These are phyloP conservation scores for Claviceps sp. DNA, from an alignment of 2,329 filamentous ascomycete genomes.

Conservation along the genomic window DNA sequence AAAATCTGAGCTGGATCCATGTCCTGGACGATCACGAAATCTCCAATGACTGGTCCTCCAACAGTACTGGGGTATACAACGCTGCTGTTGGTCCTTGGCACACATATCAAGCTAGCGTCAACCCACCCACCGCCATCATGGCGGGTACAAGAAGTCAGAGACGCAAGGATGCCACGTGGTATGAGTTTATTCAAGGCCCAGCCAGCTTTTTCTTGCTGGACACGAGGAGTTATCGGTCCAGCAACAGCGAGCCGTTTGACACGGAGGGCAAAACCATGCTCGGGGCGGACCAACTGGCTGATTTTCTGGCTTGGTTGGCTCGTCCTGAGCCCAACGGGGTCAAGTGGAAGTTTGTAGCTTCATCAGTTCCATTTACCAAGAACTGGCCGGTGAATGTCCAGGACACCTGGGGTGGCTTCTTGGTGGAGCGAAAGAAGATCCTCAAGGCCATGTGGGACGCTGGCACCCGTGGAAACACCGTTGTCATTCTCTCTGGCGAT, in stretches of 20 bases:
- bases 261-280: constrained; percentile 73
- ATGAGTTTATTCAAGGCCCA: constrained; percentile 77
- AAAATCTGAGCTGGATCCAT: constrained; percentile 91
- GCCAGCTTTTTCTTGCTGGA: constrained; percentile 93
- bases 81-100: constrained; percentile 74
- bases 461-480: constrained; percentile 58
- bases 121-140: constrained; percentile 57
- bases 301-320: constrained; percentile 65
- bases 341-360: constrained; percentile 86
- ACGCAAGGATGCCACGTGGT: constrained; percentile 59
- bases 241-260: constrained; percentile 44
- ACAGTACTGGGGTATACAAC: constrained; percentile 32
- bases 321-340: constrained; percentile 62
- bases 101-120: constrained; percentile 72
- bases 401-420: constrained; percentile 91
- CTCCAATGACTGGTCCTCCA: constrained; percentile 66
- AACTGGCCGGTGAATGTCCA: constrained; percentile 84
- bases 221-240: constrained; percentile 74
- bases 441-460: constrained; percentile 90
- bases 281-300: constrained; percentile 61
- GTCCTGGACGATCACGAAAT: constrained; percentile 97
- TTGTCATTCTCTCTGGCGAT: constrained; percentile 79
- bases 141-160: constrained; percentile 26
- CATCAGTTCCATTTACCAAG: constrained; percentile 88
- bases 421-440: constrained; percentile 62